These are phyloP conservation scores for Penicillium pancosmium DNA, from an alignment of 495 filamentous ascomycete species.

Conservation along the genomic window DNA sequence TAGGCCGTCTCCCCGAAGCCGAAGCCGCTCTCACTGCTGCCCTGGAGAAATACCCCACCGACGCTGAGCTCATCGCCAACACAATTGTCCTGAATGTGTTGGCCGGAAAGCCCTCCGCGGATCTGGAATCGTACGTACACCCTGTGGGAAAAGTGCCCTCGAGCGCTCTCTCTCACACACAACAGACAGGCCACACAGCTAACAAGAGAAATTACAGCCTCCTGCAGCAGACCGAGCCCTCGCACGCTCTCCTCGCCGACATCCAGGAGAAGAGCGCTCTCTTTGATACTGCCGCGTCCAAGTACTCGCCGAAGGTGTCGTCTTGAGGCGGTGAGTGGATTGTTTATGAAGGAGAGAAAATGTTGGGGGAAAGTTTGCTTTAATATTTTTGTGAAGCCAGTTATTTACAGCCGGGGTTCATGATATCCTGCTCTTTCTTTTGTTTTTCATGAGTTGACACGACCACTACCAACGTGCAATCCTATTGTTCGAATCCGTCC, in stretches of 20 bases:
- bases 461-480: constrained; percentile 26
- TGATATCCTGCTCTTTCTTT: constrained; percentile 22
- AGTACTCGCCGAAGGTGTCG: constrained; percentile 73
- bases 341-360: constrained; percentile 3
- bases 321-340: constrained; percentile 38
- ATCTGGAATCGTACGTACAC: constrained; percentile 59
- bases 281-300: constrained; percentile 79
- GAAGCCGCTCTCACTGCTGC: constrained; percentile 83
- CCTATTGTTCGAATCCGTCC: constrained; percentile 11
- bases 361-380: constrained; percentile 10
- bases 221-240: constrained; percentile 58
- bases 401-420: constrained; percentile 27
- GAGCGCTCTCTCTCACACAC: too few species aligned
- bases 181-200: constrained; percentile 7
- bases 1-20: constrained; percentile 86
- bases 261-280: constrained; percentile 73
- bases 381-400: constrained; percentile 19
- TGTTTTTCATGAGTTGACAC: constrained; percentile 33
- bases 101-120: constrained; percentile 66
- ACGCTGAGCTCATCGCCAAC: constrained; percentile 78
- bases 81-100: constrained; percentile 75
- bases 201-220: constrained; percentile 42
- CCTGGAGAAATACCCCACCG: constrained; percentile 68
- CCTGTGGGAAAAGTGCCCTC: too few species aligned
- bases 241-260: constrained; percentile 69